These are phyloP conservation scores for Bimuria novae-zelandiae DNA, from an alignment of 2,329 filamentous ascomycete species.

Conservation along the genomic window DNA sequence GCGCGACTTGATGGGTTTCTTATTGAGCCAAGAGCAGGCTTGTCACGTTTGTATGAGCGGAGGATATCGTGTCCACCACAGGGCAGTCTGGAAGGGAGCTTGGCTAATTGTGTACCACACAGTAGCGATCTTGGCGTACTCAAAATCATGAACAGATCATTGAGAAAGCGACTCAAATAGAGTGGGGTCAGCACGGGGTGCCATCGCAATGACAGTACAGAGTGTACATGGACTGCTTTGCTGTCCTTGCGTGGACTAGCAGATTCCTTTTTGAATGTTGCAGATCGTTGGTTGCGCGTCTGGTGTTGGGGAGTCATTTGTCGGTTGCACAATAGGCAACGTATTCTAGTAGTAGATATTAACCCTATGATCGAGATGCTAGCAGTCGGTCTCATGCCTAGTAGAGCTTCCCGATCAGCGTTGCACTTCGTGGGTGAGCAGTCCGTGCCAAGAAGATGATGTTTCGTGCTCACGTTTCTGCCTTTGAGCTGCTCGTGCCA, in stretches of 20 bases:
- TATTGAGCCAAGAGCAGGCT: constrained; percentile 13
- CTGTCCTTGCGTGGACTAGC: no score
- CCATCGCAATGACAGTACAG: no score
- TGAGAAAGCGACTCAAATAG: background rate
- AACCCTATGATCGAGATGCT: background rate
- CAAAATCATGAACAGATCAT: background rate
- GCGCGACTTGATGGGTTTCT: background rate
- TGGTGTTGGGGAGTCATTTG: no score
- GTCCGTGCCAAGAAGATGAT: constrained; percentile 17
- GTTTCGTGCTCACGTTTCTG: constrained; percentile 13
- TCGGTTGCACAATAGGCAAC: no score
- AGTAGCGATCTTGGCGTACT: background rate
- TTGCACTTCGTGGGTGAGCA: constrained; percentile 13
- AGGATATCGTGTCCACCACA: constrained; percentile 3
- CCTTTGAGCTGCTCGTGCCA: constrained; percentile 12
- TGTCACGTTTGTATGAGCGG: constrained; percentile 15
- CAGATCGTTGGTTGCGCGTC: no score
- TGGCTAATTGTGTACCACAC: constrained; percentile 14
- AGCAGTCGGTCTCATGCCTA: background rate
- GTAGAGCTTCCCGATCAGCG: no score
- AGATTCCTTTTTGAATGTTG: no score
- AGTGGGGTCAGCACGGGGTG: background rate
- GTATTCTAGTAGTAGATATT: no score
- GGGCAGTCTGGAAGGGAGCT: constrained; percentile 9
- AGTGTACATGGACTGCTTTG: no score